A percentile compares a stretch with the other conserved stretches of the same genome.
Evolutionary conservation across 768 basidiomycete species (phyloP).

Genomic region (Hygrophoropsis aurantiaca): DNA sequence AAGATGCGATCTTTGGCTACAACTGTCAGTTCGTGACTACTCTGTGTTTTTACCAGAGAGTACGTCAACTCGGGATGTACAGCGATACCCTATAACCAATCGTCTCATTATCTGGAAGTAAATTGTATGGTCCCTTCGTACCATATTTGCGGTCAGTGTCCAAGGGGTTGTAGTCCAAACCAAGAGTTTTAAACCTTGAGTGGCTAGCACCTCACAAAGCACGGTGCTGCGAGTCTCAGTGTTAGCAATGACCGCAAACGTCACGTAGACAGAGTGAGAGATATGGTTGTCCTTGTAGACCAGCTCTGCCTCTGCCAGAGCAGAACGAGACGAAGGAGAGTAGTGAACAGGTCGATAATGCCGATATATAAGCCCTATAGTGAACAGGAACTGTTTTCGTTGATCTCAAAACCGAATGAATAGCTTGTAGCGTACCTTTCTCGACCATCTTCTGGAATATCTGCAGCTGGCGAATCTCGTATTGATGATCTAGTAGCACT

Average conservation of each 20-base stretch:
- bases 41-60: slow-evolving; percentile 40
- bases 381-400: background rate
- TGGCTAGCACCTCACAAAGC: slow-evolving; percentile 33
- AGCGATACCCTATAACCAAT: slow-evolving; percentile 74
- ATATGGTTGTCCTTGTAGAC: slow-evolving; percentile 86
- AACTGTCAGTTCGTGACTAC: slow-evolving; percentile 36
- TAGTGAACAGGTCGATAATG: slow-evolving; percentile 91
- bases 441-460: slow-evolving; percentile 89
- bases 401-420: background rate
- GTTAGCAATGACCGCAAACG: slow-evolving; percentile 58
- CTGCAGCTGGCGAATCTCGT: slow-evolving; percentile 84
- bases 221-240: slow-evolving; percentile 13
- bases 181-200: slow-evolving; percentile 50
- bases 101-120: background rate
- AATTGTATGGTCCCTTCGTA: slow-evolving; percentile 29
- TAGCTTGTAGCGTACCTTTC: slow-evolving; percentile 49
- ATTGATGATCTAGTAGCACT: slow-evolving; percentile 64
- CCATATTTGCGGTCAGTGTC: slow-evolving; percentile 96
- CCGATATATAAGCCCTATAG: slow-evolving; percentile 77
- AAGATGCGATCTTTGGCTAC: slow-evolving; percentile 53
- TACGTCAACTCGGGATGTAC: slow-evolving; percentile 77
- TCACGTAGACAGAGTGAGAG: slow-evolving; percentile 86
- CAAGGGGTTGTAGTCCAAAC: slow-evolving; percentile 99
- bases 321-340: slow-evolving; percentile 92
- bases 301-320: slow-evolving; percentile 93